Evolutionary conservation across 2,329 filamentous ascomycete genomes (phyloP), one percentile per base, ranked within the genome.

Genomic region (Stylonectria norvegica): DNA sequence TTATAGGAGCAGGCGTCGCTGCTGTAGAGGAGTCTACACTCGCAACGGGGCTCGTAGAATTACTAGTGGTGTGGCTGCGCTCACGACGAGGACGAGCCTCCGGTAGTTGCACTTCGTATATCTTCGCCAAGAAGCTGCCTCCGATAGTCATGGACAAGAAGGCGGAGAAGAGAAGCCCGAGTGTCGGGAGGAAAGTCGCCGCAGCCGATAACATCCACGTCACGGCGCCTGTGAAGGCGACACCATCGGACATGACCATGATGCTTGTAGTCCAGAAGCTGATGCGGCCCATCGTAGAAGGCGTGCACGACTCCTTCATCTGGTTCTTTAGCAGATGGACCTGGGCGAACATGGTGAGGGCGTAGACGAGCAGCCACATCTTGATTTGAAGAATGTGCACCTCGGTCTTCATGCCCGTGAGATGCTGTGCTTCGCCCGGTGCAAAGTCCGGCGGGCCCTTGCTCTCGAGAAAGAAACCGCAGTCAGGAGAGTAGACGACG

Each of bases 401-500:
- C 59, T 84, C 80, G 34, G 76, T 71, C 56, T 84, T 85, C 53
- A 76, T 68, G 7, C 81, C 81, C 1, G 69, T 57, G 4, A 85
- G 66, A 54, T 85, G 80, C 7, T 72, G 63, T 2, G 72, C 73
- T 20, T 79, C 73, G 5, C 60, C 60, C 1, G 70, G 65, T 0
- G 75, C 56, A 43, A 71, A 81, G 11, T 68, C 64, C 0, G 81
- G 81, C 2, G 80, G 78, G 0, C 82, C 82, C 52, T 79, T 81
- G 11, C 77, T 77, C 53, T 83, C 78, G 22, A 86, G 65, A 45
- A 83, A 81, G 60, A 79, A 84, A 4, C 72, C 76, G 53, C 82
- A 86, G 57, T 85, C 82, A 1, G 82, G 82, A 9, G 82, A 85
- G 62, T 79, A 85, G 14, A 84, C 67, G 16, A 85, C 71, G 5